Conservation (phyloP, 768 basidiomycete species). For the Suillus cothurnatus region DNA sequence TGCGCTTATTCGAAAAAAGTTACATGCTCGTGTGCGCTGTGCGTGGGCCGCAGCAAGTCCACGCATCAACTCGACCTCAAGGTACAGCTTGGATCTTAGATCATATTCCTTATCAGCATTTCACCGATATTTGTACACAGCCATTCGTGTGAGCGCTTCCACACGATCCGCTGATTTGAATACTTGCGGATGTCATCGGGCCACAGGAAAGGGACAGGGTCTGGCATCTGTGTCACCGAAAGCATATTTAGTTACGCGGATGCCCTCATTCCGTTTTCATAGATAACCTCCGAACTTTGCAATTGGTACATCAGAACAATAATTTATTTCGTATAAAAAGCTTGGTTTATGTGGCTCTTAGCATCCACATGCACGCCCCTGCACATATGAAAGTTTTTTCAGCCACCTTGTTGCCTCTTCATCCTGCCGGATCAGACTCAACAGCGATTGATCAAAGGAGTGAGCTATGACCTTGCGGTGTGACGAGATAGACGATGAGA, state of each 20-base stretch:
- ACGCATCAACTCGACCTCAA: slow-evolving; percentile 23
- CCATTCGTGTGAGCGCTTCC: neutral
- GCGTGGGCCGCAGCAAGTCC: slow-evolving; percentile 13
- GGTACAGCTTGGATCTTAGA: slow-evolving; percentile 29
- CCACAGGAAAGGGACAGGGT: neutral
- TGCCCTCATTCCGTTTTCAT: slow-evolving; percentile 10
- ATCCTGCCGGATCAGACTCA: slow-evolving; percentile 1
- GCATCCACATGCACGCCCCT: neutral
- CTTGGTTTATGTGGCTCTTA: neutral
- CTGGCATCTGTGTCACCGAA: neutral
- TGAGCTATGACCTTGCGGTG: neutral
- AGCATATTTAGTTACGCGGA: slow-evolving; percentile 9
- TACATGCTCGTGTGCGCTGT: slow-evolving; percentile 20
- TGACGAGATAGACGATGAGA: slow-evolving; percentile 3
- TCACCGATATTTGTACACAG: slow-evolving; percentile 23
- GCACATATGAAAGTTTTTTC: neutral
- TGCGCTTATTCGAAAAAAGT: slow-evolving; percentile 27
- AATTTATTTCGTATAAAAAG: neutral
- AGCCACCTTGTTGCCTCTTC: neutral
- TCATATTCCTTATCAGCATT: slow-evolving; percentile 32
- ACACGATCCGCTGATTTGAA: slow-evolving; percentile 4
- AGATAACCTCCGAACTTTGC: neutral
- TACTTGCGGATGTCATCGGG: slow-evolving; percentile 2
- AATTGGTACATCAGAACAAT: neutral
- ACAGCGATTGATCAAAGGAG: neutral